phyloP scores from a whole-genome alignment of 768 basidiomycete species.

The Rhodosporidiobolus odoratus region DNA sequence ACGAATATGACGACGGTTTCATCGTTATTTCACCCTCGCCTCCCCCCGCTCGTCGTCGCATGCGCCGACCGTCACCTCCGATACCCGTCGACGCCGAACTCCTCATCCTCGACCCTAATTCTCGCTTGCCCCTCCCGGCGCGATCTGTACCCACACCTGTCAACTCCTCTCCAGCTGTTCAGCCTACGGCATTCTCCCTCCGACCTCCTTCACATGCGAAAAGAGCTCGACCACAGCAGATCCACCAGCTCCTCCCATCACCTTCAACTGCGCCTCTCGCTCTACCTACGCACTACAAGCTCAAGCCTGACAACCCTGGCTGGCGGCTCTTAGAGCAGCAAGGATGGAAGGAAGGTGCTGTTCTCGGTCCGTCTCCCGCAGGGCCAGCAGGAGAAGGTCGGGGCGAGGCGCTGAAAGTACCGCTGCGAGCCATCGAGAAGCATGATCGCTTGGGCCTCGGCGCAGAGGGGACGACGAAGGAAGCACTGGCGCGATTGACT shows the following conservation, averaged over 20 bases:
- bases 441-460: conserved; percentile 21
- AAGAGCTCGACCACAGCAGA: too few relatives aligned
- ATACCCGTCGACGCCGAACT: too few relatives aligned
- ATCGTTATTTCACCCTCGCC: too few relatives aligned
- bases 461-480: not conserved
- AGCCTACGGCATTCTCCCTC: too few relatives aligned
- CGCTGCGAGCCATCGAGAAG: conserved; percentile 30
- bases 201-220: too few relatives aligned
- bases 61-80: too few relatives aligned
- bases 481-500: not conserved
- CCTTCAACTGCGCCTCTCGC: not conserved
- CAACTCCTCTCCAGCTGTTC: not conserved
- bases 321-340: conserved; percentile 13
- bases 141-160: not conserved
- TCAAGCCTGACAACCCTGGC: not conserved
- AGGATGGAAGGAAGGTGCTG: conserved; percentile 23
- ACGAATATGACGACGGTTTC: too few relatives aligned
- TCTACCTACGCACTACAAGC: conserved; percentile 8
- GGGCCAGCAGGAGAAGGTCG: not conserved
- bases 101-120: too few relatives aligned
- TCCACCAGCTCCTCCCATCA: conserved; percentile 19
- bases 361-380: not conserved
- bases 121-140: not conserved
- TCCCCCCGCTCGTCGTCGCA: too few relatives aligned
- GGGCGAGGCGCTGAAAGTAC: conserved; percentile 17